Base-by-base conservation (phyloP, 192 early-diverging fungal species). In the Podochytrium sp. region DNA sequence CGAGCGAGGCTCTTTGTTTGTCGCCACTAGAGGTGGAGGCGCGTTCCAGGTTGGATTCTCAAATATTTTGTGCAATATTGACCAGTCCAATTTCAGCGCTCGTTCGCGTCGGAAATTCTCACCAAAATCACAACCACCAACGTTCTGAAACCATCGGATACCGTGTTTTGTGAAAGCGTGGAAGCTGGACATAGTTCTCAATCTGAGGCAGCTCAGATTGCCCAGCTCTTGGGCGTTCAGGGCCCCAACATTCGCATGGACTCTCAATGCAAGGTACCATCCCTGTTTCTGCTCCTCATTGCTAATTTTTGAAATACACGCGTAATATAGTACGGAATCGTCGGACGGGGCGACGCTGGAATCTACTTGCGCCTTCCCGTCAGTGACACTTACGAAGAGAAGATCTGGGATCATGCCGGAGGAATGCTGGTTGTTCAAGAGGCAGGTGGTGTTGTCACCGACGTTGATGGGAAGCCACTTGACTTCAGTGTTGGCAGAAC, bases 361-460 rank as follows among this genome's bases (percentile, higher is more conserved):
- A 94, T 98, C 35, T 97, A 98, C 71, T 81, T 99, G 47, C 82
- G 98, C 33, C 63, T 98, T 29, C 96, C 95, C 4, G 86, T 87
- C 47, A 86, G 86, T 50, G 86, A 79, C 0, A 85, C 86, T 25
- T 99, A 99, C 76, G 87, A 91, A 49, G 98, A 99, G 73, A 99
- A 98, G 85, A 99, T 98, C 76, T 99, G 98, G 98, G 98, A 99
- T 80, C 98, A 99, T 82, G 98, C 93, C 40, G 91, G 92, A 2
- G 98, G 98, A 20, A 86, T 86, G 67, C 80, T 99, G 10, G 78
- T 99, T 66, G 88, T 99, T n/a, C 76, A 84, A 6, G 98, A 99
- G 76, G 94, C 96, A n/a, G 98, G 98, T 2, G 98, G 98, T 32
- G 86, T 84, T 27, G 88, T 98, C 2, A 86, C 90, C 16, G 96